These are phyloP conservation scores for Talaromyces verruculosus DNA, from an alignment of 2,329 filamentous ascomycete species.

Conservation along the genomic window DNA sequence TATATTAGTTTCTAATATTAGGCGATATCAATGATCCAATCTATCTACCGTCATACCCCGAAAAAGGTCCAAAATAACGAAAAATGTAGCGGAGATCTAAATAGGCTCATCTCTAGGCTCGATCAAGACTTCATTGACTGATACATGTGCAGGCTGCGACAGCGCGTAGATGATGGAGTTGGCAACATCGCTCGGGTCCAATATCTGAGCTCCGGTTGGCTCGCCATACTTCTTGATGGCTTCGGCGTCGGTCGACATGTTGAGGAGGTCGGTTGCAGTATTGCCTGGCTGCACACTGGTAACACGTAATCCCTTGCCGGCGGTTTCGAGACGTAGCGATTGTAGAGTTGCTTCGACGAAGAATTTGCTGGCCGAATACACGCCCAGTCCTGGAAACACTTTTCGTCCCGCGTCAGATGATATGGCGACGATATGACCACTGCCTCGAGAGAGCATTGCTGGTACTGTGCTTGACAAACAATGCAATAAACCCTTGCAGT, in stretches of 20 bases:
- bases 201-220: constrained; percentile 70
- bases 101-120: constrained; percentile 76
- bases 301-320: constrained; percentile 69
- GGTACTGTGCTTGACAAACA: constrained; percentile 69
- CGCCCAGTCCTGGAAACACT: constrained; percentile 76
- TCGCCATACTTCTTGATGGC: constrained; percentile 77
- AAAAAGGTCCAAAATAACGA: background rate
- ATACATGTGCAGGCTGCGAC: constrained; percentile 70
- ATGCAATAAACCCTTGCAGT: constrained; percentile 79
- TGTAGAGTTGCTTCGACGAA: constrained; percentile 83
- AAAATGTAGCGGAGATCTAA: constrained; percentile 34
- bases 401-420: constrained; percentile 80
- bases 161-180: constrained; percentile 72
- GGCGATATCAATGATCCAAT: background rate
- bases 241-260: constrained; percentile 73
- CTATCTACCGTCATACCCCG: background rate
- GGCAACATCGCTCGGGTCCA: constrained; percentile 73
- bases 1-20: background rate
- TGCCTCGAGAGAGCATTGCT: constrained; percentile 66
- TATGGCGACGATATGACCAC: constrained; percentile 75
- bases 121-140: constrained; percentile 77
- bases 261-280: constrained; percentile 68
- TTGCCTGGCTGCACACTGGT: constrained; percentile 77
- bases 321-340: constrained; percentile 71
- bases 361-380: constrained; percentile 82